Base-by-base conservation (phyloP, 352 stramenopile species). In the Pythium angustatum region DNA sequence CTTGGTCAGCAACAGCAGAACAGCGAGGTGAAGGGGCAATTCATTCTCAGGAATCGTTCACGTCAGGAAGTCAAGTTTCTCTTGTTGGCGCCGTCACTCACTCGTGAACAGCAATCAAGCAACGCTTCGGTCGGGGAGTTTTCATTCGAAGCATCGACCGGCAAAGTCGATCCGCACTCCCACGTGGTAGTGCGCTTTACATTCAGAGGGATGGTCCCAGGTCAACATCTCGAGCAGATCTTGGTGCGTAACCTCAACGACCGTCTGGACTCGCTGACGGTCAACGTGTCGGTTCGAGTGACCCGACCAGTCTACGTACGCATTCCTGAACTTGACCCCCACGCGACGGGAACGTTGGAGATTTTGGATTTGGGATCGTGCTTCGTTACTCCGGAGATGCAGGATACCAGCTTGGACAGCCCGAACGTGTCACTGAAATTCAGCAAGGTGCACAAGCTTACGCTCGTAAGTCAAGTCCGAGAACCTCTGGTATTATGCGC, bases 361-460 rank as follows among this genome's bases (percentile, higher is more conserved):
- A 72, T 93, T 53, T 62, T 96, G 8, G 74, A 96, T 59, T 52
- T 96, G 33, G 88, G 88, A 0, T 71, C 82, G 1, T 94, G 85
- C 70, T 96, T 94, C 54, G 84, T 96, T 33, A 95, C 83, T 5
- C 80, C 84, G 15, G 84, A 93, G 48, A 92, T 91, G 81, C 81
- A 93, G 69, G 86, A 93, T 59, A 89, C 78, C 15, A 73, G 83
- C 43, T 74, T 81, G 10, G 84, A 94, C 51, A 92, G 79, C 49
- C 83, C 83, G 3, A 91, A 90, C 51, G 71, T 90, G 11, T 80
- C 77, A 2, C 62, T 91, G 28, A 85, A 89, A 52, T 96, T 94
- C 63, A 94, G 85, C 66, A 96, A 96, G 68, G 75, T 93, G 24
- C 85, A 90, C 71, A 94, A 94, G 50, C 64, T 96, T 38, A 92